These are phyloP conservation scores for Cladorrhinum sp. DNA, from an alignment of 2,329 filamentous ascomycete genomes.

Conservation along the genomic window DNA sequence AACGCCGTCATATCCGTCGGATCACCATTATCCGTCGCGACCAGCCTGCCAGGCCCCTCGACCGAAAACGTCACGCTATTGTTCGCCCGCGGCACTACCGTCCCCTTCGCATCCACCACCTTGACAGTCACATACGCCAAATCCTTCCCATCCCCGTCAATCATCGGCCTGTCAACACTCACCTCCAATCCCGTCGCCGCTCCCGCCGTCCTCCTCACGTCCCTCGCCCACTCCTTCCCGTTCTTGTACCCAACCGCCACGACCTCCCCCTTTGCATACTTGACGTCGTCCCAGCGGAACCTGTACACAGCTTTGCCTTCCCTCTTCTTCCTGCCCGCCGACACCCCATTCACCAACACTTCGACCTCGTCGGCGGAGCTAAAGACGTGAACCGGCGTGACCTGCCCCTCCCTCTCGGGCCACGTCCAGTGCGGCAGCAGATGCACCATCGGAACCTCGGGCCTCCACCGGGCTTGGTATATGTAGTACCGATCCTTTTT, in stretches of 20 bases:
- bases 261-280: constrained; percentile 47
- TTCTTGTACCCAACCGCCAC: constrained; percentile 46
- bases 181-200: constrained; percentile 37
- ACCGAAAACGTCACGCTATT: constrained; percentile 44
- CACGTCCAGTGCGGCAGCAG: constrained; percentile 56
- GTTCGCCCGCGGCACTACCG: constrained; percentile 41
- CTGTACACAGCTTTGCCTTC: constrained; percentile 39
- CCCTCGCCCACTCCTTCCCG: constrained; percentile 45
- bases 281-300: constrained; percentile 51
- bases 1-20: constrained; percentile 41
- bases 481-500: constrained; percentile 54
- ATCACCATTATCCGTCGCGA: constrained; percentile 52
- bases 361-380: constrained; percentile 51
- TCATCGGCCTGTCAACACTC: constrained; percentile 34
- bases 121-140: constrained; percentile 45
- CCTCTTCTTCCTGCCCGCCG: constrained; percentile 40
- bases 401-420: constrained; percentile 33
- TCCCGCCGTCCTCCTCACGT: constrained; percentile 41
- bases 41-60: constrained; percentile 42
- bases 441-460: constrained; percentile 48
- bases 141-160: constrained; percentile 43
- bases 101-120: constrained; percentile 43
- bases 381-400: constrained; percentile 55
- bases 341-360: constrained; percentile 50
- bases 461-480: constrained; percentile 53